These are phyloP conservation scores for Lactarius tabidus DNA, from an alignment of 768 basidiomycete species.

Conservation along the genomic window DNA sequence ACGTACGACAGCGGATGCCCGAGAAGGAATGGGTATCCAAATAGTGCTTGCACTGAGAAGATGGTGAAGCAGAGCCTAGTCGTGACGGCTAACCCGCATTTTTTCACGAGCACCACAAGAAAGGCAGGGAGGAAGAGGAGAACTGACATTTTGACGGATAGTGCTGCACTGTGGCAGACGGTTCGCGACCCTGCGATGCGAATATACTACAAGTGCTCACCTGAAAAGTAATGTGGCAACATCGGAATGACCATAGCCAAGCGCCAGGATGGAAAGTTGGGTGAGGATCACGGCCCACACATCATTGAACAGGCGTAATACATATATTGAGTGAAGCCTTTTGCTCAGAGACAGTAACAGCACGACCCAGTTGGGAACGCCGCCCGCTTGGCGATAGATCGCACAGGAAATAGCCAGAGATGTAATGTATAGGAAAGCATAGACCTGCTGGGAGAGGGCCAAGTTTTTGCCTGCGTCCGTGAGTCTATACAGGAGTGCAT, in stretches of 20 bases:
- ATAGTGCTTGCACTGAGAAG: slow-evolving; percentile 47
- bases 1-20: slow-evolving; percentile 63
- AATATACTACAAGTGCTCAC: slow-evolving; percentile 39
- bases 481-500: slow-evolving; percentile 61
- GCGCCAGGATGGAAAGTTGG: slow-evolving; percentile 63
- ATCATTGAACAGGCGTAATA: slow-evolving; percentile 92
- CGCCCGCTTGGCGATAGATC: slow-evolving; percentile 61
- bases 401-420: slow-evolving; percentile 61
- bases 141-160: slow-evolving; percentile 95
- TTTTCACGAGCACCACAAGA: slow-evolving; percentile 75
- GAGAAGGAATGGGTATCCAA: slow-evolving; percentile 69
- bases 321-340: slow-evolving; percentile 89
- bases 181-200: slow-evolving; percentile 15
- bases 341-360: slow-evolving; percentile 83
- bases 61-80: slow-evolving; percentile 48
- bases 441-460: slow-evolving; percentile 69
- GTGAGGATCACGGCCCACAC: slow-evolving; percentile 74
- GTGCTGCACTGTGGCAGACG: slow-evolving; percentile 51
- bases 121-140: slow-evolving; percentile 88
- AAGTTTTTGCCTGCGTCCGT: slow-evolving; percentile 61
- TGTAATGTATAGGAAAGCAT: slow-evolving; percentile 65
- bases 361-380: slow-evolving; percentile 67
- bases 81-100: slow-evolving; percentile 53
- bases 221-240: slow-evolving; percentile 67
- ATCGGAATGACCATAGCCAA: slow-evolving; percentile 56